phyloP scores from a whole-genome alignment of 768 basidiomycete genomes.

The Amanita rimosa region DNA sequence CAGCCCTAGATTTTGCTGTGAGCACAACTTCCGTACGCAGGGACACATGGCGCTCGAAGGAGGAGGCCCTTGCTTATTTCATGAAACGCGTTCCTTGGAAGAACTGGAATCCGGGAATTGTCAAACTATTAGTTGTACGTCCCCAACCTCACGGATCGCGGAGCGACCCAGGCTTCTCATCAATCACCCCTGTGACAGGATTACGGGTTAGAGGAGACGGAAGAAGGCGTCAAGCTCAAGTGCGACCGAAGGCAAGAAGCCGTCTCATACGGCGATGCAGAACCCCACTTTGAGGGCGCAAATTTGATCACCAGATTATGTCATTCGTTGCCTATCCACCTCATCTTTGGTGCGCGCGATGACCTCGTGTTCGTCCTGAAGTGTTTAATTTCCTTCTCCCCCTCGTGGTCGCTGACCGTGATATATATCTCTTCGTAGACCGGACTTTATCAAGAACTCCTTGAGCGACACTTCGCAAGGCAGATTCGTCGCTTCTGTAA shows the following conservation, averaged over 20 bases:
- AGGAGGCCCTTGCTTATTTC: constrained; percentile 31
- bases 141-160: not conserved
- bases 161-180: not conserved
- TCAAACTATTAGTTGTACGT: constrained; percentile 28
- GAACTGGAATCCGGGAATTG: constrained; percentile 29
- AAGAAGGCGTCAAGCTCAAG: constrained; percentile 21
- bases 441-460: constrained; percentile 32
- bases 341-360: constrained; percentile 35
- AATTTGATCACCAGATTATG: constrained; percentile 22
- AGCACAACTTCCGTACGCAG: constrained; percentile 24
- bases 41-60: constrained; percentile 27
- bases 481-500: constrained; percentile 28
- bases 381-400: not conserved
- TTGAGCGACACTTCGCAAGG: constrained; percentile 29
- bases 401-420: not conserved
- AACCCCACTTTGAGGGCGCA: constrained; percentile 31
- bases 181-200: constrained; percentile 16
- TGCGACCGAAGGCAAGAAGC: constrained; percentile 35
- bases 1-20: constrained; percentile 25
- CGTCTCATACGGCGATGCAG: constrained; percentile 29
- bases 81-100: constrained; percentile 33
- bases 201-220: constrained; percentile 21
- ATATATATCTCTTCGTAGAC: constrained; percentile 15
- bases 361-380: constrained; percentile 29
- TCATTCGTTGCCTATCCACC: constrained; percentile 26